These are phyloP conservation scores for Rhynchosporium secalis DNA, from an alignment of 2,329 filamentous ascomycete species.

Conservation along the genomic window DNA sequence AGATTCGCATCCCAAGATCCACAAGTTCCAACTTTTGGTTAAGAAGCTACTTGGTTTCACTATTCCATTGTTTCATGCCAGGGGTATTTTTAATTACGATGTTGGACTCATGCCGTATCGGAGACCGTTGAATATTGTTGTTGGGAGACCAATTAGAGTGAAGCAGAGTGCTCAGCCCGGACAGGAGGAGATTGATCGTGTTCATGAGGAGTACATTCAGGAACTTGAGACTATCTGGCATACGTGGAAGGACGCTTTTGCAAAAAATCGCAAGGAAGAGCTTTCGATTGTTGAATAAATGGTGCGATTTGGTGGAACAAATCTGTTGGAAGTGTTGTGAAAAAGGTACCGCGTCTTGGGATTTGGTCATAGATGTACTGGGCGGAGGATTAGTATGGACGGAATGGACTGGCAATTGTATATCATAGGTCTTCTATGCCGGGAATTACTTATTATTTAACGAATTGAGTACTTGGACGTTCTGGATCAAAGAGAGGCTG, in stretches of 20 bases:
- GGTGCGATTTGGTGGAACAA: background rate
- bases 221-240: conserved; percentile 76
- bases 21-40: conserved; percentile 77
- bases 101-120: conserved; percentile 95
- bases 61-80: conserved; percentile 82
- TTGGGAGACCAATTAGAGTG: conserved; percentile 78
- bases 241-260: conserved; percentile 75
- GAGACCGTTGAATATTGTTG: conserved; percentile 82
- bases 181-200: conserved; percentile 72
- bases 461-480: background rate
- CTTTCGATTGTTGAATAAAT: conserved; percentile 63
- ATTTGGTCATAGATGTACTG: background rate
- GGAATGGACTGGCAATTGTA: conserved; percentile 4
- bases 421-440: background rate
- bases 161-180: conserved; percentile 62
- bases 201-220: conserved; percentile 76
- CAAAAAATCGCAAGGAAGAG: conserved; percentile 61
- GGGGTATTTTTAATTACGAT: conserved; percentile 97
- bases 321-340: too few relatives aligned
- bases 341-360: background rate
- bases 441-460: background rate
- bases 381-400: background rate
- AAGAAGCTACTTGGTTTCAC: conserved; percentile 92
- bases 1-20: conserved; percentile 73
- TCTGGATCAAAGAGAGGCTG: background rate